Evolutionary conservation across 2,329 filamentous ascomycete species (phyloP).

Genomic region (Diaporthe citri): DNA sequence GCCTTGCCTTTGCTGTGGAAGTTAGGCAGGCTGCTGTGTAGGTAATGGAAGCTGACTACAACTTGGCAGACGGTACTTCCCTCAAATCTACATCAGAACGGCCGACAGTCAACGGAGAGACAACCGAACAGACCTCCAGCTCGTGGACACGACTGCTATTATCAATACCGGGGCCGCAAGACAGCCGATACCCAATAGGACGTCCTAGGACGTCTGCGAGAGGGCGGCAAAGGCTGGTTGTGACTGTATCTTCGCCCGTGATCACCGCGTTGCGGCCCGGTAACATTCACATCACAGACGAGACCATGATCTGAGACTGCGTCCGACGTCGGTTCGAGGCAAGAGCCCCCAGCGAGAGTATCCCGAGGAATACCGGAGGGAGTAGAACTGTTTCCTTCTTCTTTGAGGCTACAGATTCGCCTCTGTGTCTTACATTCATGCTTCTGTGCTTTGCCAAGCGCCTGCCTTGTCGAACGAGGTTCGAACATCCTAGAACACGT

Average conservation of each 20-base stretch:
- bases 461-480: not conserved
- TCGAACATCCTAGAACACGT: not conserved
- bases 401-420: not conserved
- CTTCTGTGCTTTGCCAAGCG: not conserved
- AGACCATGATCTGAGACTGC: not conserved
- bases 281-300: not conserved
- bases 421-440: not conserved
- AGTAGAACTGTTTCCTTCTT: not conserved
- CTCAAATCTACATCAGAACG: not conserved
- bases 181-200: not conserved
- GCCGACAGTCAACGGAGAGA: not conserved
- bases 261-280: not conserved
- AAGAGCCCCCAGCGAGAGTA: not conserved
- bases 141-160: too few relatives aligned
- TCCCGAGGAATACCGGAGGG: not conserved
- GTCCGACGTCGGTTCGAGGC: not conserved
- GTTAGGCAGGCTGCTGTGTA: too few relatives aligned
- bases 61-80: not conserved
- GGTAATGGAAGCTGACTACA: not conserved
- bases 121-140: not conserved
- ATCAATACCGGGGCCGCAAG: too few relatives aligned
- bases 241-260: not conserved
- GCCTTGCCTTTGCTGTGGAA: not conserved
- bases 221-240: not conserved
- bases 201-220: not conserved